Evolutionary conservation across 75 land plant genomes (phyloP).

Genomic region (Pinus tabuliformis): DNA sequence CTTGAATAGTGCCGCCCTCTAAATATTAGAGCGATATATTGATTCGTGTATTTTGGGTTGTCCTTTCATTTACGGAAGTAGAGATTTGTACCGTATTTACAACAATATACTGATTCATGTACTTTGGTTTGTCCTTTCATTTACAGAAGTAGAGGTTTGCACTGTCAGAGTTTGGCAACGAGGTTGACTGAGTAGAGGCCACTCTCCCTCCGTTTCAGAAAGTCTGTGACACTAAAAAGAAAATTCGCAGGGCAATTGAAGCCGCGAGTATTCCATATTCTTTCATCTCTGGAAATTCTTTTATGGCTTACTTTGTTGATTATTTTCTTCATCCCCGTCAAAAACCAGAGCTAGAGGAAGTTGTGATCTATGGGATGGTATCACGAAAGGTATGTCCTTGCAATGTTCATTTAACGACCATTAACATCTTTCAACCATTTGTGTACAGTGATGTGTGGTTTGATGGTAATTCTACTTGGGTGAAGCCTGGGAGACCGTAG

Average conservation of each 20-base stretch:
- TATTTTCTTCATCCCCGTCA: slow-evolving; percentile 16
- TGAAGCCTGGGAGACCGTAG: too few species aligned
- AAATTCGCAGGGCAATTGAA: slow-evolving; percentile 22
- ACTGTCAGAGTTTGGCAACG: slow-evolving; percentile 45
- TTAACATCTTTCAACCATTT: too few species aligned
- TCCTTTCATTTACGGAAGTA: too few species aligned
- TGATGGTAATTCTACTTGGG: too few species aligned
- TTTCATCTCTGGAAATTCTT: slow-evolving; percentile 19
- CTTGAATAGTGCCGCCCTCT: too few species aligned
- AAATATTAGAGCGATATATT: too few species aligned
- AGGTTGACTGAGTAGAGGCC: slow-evolving; percentile 14
- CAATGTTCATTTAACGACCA: too few species aligned
- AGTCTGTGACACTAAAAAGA: slow-evolving; percentile 17
- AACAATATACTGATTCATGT: too few species aligned
- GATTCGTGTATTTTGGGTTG: too few species aligned
- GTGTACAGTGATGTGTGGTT: too few species aligned
- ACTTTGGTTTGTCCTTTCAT: too few species aligned
- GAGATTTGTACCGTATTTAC: slow-evolving; percentile 14
- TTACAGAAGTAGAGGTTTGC: slow-evolving; percentile 32
- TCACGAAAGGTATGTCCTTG: slow-evolving; percentile 22
- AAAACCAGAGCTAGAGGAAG: neutral
- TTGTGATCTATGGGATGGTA: slow-evolving; percentile 34
- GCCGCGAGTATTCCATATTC: slow-evolving; percentile 38
- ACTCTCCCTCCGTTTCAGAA: slow-evolving; percentile 12
- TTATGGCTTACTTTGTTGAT: slow-evolving; percentile 25